These are phyloP conservation scores for Allantophomopsis cytisporea DNA, from an alignment of 2,329 filamentous ascomycete genomes.

Conservation along the genomic window DNA sequence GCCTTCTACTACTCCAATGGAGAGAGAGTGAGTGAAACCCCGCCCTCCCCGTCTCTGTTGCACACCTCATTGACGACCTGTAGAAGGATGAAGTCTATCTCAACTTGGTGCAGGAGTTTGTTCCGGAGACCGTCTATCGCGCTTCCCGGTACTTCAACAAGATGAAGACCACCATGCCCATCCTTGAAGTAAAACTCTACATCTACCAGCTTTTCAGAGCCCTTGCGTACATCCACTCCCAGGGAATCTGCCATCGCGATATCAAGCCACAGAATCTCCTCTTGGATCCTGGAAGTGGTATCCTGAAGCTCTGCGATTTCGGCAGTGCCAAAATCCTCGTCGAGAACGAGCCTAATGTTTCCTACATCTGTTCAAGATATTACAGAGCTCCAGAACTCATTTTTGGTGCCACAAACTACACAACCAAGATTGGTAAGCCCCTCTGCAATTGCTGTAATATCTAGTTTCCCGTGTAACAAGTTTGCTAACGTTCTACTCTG, in stretches of 20 bases:
- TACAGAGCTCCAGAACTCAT: constrained; percentile 97
- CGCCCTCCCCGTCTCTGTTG: constrained; percentile 12
- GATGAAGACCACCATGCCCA: constrained; percentile 99
- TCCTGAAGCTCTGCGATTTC: constrained; percentile 97
- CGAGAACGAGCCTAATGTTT: constrained; percentile 97
- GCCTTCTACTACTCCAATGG: constrained; percentile 99
- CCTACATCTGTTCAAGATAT: constrained; percentile 98
- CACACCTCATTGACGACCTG: constrained; percentile 1
- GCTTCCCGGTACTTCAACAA: constrained; percentile 99
- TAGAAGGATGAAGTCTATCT: constrained; percentile 98
- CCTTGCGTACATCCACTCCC: constrained; percentile 96
- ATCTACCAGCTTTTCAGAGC: constrained; percentile 99
- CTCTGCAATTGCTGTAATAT: neutral
- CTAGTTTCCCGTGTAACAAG: too few relatives aligned
- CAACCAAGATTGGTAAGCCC: constrained; percentile 90
- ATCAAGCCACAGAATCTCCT: constrained; percentile 98
- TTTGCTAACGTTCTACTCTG: constrained; percentile 4
- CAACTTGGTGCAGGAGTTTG: constrained; percentile 94
- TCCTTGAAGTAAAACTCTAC: constrained; percentile 97
- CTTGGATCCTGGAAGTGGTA: constrained; percentile 77
- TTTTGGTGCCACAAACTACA: constrained; percentile 98
- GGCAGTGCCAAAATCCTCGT: constrained; percentile 97
- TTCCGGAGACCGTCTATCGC: constrained; percentile 95
- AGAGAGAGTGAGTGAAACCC: constrained; percentile 59
- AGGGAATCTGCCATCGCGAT: constrained; percentile 96